phyloP scores from a whole-genome alignment of 2,329 filamentous ascomycete species.

The Talaromyces verruculosus region DNA sequence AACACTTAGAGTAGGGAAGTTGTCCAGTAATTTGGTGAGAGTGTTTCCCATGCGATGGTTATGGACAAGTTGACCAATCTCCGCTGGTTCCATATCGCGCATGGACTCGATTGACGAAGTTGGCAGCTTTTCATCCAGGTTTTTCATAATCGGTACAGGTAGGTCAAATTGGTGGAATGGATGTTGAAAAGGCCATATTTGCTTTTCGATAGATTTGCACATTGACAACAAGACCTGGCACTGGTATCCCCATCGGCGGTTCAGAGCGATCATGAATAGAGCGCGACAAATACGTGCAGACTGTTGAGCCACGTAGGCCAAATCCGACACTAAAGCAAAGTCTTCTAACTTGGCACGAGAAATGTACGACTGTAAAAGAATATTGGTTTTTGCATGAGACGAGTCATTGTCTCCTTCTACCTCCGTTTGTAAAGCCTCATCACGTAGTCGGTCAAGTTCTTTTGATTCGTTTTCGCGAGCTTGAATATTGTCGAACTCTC shows the following conservation, averaged over 20 bases:
- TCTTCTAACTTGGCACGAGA: conserved; percentile 85
- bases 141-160: conserved; percentile 75
- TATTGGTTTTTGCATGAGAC: conserved; percentile 90
- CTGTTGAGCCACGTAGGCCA: conserved; percentile 93
- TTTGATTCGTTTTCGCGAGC: conserved; percentile 85
- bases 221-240: conserved; percentile 87
- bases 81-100: conserved; percentile 87
- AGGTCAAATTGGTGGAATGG: conserved; percentile 94
- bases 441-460: conserved; percentile 73
- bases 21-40: conserved; percentile 76
- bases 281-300: conserved; percentile 90
- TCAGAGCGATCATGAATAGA: conserved; percentile 95
- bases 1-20: conserved; percentile 87
- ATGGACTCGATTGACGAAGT: conserved; percentile 75
- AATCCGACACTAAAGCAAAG: conserved; percentile 88
- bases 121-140: conserved; percentile 77
- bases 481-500: conserved; percentile 96
- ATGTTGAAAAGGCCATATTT: conserved; percentile 92
- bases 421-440: conserved; percentile 72
- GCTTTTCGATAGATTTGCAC: conserved; percentile 95
- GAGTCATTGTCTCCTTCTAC: conserved; percentile 67
- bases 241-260: conserved; percentile 92
- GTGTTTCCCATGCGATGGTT: conserved; percentile 84
- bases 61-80: conserved; percentile 88
- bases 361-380: conserved; percentile 90